Percentiles rank a stretch among this genome's conserved stretches.
Conservation (phyloP, 306 rosid genomes). For the Hippophae rhamnoides region DNA sequence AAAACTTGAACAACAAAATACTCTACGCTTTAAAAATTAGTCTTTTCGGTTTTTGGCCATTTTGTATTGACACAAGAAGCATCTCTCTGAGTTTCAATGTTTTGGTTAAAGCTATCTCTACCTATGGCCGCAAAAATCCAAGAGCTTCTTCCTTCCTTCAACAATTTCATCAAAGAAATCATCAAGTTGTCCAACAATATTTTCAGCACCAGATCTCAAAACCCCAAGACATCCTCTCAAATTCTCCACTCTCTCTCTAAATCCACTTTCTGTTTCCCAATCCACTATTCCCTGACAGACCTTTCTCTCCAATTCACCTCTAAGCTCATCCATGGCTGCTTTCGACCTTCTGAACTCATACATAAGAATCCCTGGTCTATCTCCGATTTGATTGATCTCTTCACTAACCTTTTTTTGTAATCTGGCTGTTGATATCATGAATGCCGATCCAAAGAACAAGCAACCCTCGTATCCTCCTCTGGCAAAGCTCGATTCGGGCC, state of each 20-base stretch:
- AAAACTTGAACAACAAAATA: no score
- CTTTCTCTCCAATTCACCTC: constrained; percentile 65
- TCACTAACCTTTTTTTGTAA: constrained; percentile 78
- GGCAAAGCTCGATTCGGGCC: constrained; percentile 60
- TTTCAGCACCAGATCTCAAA: constrained; percentile 87
- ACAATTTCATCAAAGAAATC: constrained; percentile 98
- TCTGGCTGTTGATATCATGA: constrained; percentile 85
- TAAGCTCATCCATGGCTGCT: constrained; percentile 77
- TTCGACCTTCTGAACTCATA: constrained; percentile 77
- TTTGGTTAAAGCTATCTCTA: constrained; percentile 5
- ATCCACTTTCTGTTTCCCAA: constrained; percentile 56
- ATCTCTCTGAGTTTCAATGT: neutral
- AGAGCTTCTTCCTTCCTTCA: constrained; percentile 96
- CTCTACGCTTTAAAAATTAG: no score
- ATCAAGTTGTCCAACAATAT: constrained; percentile 76
- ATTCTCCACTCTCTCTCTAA: constrained; percentile 76
- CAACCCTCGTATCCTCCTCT: constrained; percentile 70
- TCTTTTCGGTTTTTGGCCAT: no score
- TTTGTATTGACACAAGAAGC: no score
- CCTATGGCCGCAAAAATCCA: constrained; percentile 94
- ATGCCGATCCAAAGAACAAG: constrained; percentile 69
- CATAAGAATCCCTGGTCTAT: constrained; percentile 59
- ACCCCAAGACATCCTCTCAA: constrained; percentile 64
- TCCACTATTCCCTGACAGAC: constrained; percentile 34
- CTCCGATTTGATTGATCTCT: constrained; percentile 55